Conservation (phyloP, 768 basidiomycete species). For the Vararia minispora region DNA sequence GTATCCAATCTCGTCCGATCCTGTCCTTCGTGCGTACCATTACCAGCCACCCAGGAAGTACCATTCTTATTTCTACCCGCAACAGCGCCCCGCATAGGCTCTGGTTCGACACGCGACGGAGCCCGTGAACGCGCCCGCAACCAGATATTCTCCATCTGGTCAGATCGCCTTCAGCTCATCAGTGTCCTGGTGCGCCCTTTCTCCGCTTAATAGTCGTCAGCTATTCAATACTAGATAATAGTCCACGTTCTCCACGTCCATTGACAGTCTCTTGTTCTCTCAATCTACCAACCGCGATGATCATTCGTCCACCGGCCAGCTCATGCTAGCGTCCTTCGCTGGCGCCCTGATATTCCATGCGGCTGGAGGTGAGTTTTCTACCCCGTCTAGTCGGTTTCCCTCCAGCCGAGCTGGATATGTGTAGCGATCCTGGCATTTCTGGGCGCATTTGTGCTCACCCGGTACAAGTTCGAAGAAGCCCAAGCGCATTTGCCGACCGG, state of each 20-base stretch:
- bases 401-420: too few species aligned
- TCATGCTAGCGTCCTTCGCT: conserved; percentile 5
- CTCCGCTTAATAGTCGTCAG: not conserved
- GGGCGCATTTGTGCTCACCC: conserved; percentile 10
- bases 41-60: too few species aligned
- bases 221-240: conserved; percentile 1
- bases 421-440: conserved; percentile 10
- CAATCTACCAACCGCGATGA: not conserved
- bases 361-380: conserved; percentile 9
- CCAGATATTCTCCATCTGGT: too few species aligned
- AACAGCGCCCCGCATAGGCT: too few species aligned
- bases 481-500: too few species aligned
- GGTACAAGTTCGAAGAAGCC: conserved; percentile 4
- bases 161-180: conserved; percentile 8
- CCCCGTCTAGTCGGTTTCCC: too few species aligned
- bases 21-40: too few species aligned
- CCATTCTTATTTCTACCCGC: too few species aligned
- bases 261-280: conserved; percentile 8
- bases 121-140: too few species aligned
- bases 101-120: too few species aligned
- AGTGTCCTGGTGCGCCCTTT: conserved; percentile 7
- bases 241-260: conserved; percentile 11
- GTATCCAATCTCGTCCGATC: too few species aligned
- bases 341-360: conserved; percentile 13
- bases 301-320: not conserved